Evolutionary conservation across 2,329 filamentous ascomycete species (phyloP), one percentile per base, ranked within the genome.

Genomic region (Fusarium tjaetaba): DNA sequence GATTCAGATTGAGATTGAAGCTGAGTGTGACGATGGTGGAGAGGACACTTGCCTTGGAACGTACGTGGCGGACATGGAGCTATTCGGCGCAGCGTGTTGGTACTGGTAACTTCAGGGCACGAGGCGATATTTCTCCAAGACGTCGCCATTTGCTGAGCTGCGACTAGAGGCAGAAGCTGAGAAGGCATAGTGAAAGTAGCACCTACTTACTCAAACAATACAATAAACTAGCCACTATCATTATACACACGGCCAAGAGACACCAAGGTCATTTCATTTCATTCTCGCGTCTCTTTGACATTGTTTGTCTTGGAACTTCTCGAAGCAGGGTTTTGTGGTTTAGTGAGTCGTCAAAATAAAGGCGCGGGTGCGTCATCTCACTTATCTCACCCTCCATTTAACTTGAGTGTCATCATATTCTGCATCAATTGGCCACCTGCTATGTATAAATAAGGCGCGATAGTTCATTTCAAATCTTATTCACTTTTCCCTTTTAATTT

Each of bases 1-100:
- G 15, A 8, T n/a, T 2, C 4, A 10, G 24, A 16, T 18, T 18
- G 34, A 39, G 32, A 30, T 7, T 13, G 24, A 39, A n/a, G 24
- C 14, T 1, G 14, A 28, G 11, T 7, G 5, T 2, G 26, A 2
- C 7, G 7, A 9, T 4, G 10, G 2, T 6, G 34, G 4, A 18
- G 24, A 14, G 0, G 2, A 18, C 9, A 0, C 11, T 30, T 0
- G 4, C 5, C 26, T 30, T 9, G 0, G 11, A 5, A 1, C 2
- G 2, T 53, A 53, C 2, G 5, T 28, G 0, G 14, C 0, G 5
- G 26, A 28, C 0, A 42, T 56, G 22, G 52, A 42, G 2, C 8
- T 42, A 6, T 42, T 42, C 15, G 3, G 52, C 0, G 36, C 52
- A 2, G 52, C 2, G 11, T 32, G 22, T 42, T 56, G 52, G 52